Evolutionary conservation across 208 protist species (phyloP), one percentile per base, ranked within the genome.

Genomic region (Trypanosoma mega): DNA sequence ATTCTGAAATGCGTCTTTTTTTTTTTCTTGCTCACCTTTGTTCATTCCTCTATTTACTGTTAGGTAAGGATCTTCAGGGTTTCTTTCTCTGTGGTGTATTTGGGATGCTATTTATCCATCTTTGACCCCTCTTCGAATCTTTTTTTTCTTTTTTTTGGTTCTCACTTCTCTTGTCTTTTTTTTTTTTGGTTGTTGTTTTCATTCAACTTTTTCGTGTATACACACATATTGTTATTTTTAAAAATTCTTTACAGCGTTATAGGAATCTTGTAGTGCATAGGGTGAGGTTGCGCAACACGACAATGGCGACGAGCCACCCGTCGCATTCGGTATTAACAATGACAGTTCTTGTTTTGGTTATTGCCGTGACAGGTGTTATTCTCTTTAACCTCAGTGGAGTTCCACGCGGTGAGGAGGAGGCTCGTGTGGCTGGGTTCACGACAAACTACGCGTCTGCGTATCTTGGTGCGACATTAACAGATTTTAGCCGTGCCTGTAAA

Each of bases 361-460:
- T 30, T 12, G 20, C 47, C 0, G n/a, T 51, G n/a, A 54, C 41
- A 27, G 26, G 27, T 45, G 31, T 39, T 45, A 4, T 21, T 34
- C 0, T 59, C 54, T 31, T 18, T 58, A 29, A 60, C 34, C 1
- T 41, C 48, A 2, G 14, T 16, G 31, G 41, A 18, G 2, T 23
- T 24, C 11, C 16, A 9, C 9, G 21, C 23, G n/a, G 12, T 6
- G 31, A 72, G 39, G 50, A 57, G n/a, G 52, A 54, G 18, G n/a
- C 47, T 18, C 31, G 0, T 14, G 41, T 27, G 14, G 23, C 58
- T 9, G 36, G 41, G 3, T 65, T 78, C 39, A 74, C 66, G 24
- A 78, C 72, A 46, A 80, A 80, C 47, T 76, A 80, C 34, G 74
- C 74, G 29, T 76, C 74, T 5, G 39, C 58, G 8, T 80, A 71